Evolutionary conservation across 2,329 filamentous ascomycete genomes (phyloP), one percentile per base, ranked within the genome.

Genomic region (Colletotrichum echinochloae): DNA sequence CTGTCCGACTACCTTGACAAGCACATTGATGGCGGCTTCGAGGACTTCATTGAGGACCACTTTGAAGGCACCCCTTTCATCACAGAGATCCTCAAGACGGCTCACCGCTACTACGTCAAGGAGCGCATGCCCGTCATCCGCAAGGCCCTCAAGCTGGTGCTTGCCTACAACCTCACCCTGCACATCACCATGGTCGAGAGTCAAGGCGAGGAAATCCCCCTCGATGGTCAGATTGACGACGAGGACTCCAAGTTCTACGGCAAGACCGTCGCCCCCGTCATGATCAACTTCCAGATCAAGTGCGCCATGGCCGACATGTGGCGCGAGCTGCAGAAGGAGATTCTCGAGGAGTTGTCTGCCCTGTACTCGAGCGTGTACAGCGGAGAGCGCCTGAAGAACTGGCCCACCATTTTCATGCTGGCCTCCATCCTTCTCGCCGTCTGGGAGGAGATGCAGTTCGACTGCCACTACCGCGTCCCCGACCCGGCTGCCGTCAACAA

Each of bases 221-320:
- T 95, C 78, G 87, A 93, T 65, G 95, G 95, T 74, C 92, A 93
- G 83, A 95, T 98, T 74, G 90, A 95, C 61, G 93, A 96, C 77
- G 90, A 93, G 77, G 89, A 91, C 64, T 97, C 94, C 74, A 96
- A 94, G 80, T 98, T 92, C 86, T 92, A 89, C 76, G 95, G 95
- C 78, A 95, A 95, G 85, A 95, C 92, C 44, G 91, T 97, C 73
- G 95, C 95, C 20, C 95, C 95, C 16, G 95, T 98, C 79, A 97
- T 98, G 95, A 97, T 98, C 89, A 98, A 98, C 86, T 98, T 98
- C 89, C 94, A 98, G 85, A 94, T 98, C 86, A 98, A 98, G 88
- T 96, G 93, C 77, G 95, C 95, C 65, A 91, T 98, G 83, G 95
- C 95, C 74, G 94, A 97, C 78, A 97, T 98, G 94, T 98, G 95